These are phyloP conservation scores for Escovopsis weberi DNA, from an alignment of 2,329 filamentous ascomycete genomes.

Conservation along the genomic window DNA sequence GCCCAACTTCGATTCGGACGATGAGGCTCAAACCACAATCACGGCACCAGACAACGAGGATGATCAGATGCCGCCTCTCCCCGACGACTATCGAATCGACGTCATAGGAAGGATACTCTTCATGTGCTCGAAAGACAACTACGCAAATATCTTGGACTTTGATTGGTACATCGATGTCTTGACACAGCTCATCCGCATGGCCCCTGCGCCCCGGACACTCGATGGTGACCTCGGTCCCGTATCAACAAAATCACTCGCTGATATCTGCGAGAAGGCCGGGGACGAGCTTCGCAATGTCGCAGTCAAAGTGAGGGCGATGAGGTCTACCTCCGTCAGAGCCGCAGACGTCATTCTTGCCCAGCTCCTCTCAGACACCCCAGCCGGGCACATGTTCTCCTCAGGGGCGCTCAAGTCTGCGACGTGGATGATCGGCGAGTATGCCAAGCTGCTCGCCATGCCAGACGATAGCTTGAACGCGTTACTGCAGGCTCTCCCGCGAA, in stretches of 20 bases:
- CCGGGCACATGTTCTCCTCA: conserved; percentile 41
- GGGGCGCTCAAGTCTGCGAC: conserved; percentile 61
- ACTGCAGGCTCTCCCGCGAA: conserved; percentile 47
- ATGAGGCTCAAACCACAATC: conserved; percentile 32
- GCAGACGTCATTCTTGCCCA: conserved; percentile 61
- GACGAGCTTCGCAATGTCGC: conserved; percentile 79
- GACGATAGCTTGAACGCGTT: conserved; percentile 61
- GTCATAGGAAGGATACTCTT: conserved; percentile 71
- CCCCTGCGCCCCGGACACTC: conserved; percentile 33
- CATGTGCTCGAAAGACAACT: conserved; percentile 85
- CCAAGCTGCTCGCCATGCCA: conserved; percentile 53
- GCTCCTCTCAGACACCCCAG: conserved; percentile 34
- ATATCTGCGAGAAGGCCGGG: conserved; percentile 59
- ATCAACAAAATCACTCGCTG: conserved; percentile 14
- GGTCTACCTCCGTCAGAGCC: conserved; percentile 65
- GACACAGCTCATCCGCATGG: conserved; percentile 66
- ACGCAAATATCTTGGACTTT: conserved; percentile 74
- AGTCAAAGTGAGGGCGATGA: conserved; percentile 76
- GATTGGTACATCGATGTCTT: conserved; percentile 95
- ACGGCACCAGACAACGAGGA: conserved; percentile 18
- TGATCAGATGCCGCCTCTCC: conserved; percentile 45
- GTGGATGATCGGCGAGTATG: conserved; percentile 85
- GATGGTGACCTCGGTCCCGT: conserved; percentile 22
- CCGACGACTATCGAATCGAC: conserved; percentile 72
- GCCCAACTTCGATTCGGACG: conserved; percentile 31